phyloP scores from a whole-genome alignment of 768 basidiomycete species.

The Mycena pura region DNA sequence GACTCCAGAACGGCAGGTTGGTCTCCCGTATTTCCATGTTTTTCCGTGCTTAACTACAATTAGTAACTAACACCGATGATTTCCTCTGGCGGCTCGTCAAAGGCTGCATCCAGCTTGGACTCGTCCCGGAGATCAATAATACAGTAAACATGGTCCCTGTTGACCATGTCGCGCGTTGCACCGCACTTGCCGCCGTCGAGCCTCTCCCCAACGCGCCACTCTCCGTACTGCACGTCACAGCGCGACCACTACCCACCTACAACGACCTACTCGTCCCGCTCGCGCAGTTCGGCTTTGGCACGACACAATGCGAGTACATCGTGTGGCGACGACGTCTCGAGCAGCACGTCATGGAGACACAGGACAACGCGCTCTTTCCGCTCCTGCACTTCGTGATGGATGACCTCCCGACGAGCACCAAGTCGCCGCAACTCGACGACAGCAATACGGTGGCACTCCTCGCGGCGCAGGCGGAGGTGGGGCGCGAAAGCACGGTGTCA shows the following conservation, averaged over 20 bases:
- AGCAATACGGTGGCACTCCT: slow-evolving; percentile 78
- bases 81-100: slow-evolving; percentile 99
- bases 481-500: slow-evolving; percentile 66
- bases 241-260: slow-evolving; percentile 86
- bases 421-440: slow-evolving; percentile 90
- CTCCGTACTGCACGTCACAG: slow-evolving; percentile 84
- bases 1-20: slow-evolving; percentile 86
- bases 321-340: slow-evolving; percentile 92
- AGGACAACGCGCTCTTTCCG: slow-evolving; percentile 98
- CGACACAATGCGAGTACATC: slow-evolving; percentile 84
- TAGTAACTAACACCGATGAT: slow-evolving; percentile 98
- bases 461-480: slow-evolving; percentile 44
- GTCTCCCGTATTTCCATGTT: slow-evolving; percentile 29
- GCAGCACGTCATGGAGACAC: slow-evolving; percentile 91
- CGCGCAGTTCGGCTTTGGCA: slow-evolving; percentile 78
- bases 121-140: slow-evolving; percentile 97
- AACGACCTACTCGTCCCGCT: slow-evolving; percentile 84
- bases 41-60: not conserved
- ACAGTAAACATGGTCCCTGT: slow-evolving; percentile 98
- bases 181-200: slow-evolving; percentile 72
- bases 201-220: slow-evolving; percentile 55
- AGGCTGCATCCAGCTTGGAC: slow-evolving; percentile 97
- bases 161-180: slow-evolving; percentile 90
- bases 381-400: slow-evolving; percentile 96
- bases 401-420: slow-evolving; percentile 96